A percentile compares a stretch with the other conserved stretches of the same genome.
These are phyloP conservation scores for Vitis amurensis DNA, from an alignment of 164 flowering plant genomes.

Conservation along the genomic window DNA sequence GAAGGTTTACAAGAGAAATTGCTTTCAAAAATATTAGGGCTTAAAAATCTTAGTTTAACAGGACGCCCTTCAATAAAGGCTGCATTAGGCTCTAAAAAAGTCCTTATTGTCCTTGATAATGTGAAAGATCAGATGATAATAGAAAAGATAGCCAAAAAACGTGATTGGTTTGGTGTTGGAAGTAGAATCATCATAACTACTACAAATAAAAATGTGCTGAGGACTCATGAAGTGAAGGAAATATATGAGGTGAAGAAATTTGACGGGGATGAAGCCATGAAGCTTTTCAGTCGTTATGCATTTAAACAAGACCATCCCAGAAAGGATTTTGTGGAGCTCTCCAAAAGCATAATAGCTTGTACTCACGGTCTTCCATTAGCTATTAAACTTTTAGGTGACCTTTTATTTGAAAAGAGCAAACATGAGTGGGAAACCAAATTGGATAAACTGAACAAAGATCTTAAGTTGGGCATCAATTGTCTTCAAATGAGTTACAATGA, in stretches of 20 bases:
- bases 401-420: background rate
- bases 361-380: slow-evolving; percentile 13
- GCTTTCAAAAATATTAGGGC: background rate
- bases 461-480: background rate
- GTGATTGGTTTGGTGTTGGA: slow-evolving; percentile 5
- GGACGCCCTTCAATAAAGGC: too few relatives aligned
- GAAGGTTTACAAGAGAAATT: background rate
- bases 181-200: slow-evolving; percentile 13
- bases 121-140: background rate
- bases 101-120: slow-evolving; percentile 7
- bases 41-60: background rate
- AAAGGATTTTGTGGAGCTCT: background rate
- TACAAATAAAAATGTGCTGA: background rate
- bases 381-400: slow-evolving; percentile 8
- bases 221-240: background rate
- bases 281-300: slow-evolving; percentile 10
- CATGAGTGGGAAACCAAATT: slow-evolving; percentile 4
- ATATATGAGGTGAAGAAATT: slow-evolving; percentile 5
- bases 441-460: background rate
- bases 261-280: slow-evolving; percentile 2
- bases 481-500: slow-evolving; percentile 6
- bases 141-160: background rate
- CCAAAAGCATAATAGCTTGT: background rate
- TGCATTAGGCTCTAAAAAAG: background rate
- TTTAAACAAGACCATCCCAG: background rate